Percentiles rank a stretch among this genome's conserved stretches.
phyloP scores from a whole-genome alignment of 176 grass and related monocot species.

The Phoenix roebelenii region DNA sequence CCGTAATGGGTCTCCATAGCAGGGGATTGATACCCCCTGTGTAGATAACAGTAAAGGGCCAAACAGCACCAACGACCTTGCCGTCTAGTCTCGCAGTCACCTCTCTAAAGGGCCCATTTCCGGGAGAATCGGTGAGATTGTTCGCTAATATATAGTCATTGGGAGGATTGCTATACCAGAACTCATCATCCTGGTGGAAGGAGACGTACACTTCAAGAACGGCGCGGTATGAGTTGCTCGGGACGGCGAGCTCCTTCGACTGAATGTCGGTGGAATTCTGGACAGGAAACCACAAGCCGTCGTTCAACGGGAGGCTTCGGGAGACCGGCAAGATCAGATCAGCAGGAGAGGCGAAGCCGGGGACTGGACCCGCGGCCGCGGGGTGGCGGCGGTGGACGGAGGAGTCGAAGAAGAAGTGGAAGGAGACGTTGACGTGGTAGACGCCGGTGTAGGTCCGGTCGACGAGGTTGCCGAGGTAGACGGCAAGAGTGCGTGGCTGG shows the following conservation, averaged over 20 bases:
- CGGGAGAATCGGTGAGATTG: neutral
- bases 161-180: conserved; percentile 46
- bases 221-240: conserved; percentile 49
- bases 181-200: conserved; percentile 44
- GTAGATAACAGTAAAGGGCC: conserved; percentile 60
- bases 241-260: conserved; percentile 34
- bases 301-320: conserved; percentile 27
- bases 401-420: conserved; percentile 52
- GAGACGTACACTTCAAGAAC: conserved; percentile 64
- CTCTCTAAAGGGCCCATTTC: conserved; percentile 50
- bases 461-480: conserved; percentile 63
- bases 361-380: conserved; percentile 7
- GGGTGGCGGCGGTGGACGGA: conserved; percentile 22
- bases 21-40: conserved; percentile 47
- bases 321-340: conserved; percentile 50
- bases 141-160: no score
- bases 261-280: conserved; percentile 28
- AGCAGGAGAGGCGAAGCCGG: conserved; percentile 5
- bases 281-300: conserved; percentile 53
- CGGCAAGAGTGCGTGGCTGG: conserved; percentile 24
- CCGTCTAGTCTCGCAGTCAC: conserved; percentile 32
- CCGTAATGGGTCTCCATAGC: conserved; percentile 45
- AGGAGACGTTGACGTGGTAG: conserved; percentile 50
- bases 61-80: conserved; percentile 37
- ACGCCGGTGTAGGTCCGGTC: conserved; percentile 59